phyloP scores from a whole-genome alignment of 2,329 filamentous ascomycete species.

The Aspergillus uvarum region DNA sequence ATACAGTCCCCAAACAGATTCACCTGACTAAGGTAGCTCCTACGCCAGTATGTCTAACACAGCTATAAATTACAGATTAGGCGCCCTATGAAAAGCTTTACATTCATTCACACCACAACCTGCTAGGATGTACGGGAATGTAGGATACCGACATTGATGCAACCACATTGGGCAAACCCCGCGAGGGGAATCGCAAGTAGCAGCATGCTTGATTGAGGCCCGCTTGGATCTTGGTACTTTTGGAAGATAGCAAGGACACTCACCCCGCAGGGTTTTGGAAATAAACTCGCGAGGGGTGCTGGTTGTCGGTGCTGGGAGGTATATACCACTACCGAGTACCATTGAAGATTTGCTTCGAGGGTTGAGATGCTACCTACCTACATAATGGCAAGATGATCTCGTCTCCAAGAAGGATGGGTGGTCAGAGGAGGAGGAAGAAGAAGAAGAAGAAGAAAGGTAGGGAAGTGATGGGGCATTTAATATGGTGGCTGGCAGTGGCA shows the following conservation, averaged over 20 bases:
- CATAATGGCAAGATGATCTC: not conserved
- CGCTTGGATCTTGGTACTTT: conserved; percentile 17
- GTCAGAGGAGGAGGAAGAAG: not conserved
- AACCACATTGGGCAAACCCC: not conserved
- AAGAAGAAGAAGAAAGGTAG: too few relatives aligned
- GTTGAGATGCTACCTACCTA: not conserved
- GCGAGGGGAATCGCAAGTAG: not conserved
- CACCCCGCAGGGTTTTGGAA: conserved; percentile 4
- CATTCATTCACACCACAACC: too few relatives aligned
- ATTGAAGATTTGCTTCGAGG: not conserved
- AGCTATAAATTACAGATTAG: too few relatives aligned
- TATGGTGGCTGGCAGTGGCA: not conserved
- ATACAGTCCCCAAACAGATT: too few relatives aligned
- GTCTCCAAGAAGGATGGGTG: not conserved
- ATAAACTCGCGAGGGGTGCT: not conserved
- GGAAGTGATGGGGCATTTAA: not conserved
- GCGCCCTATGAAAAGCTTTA: too few relatives aligned
- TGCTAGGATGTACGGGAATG: not conserved
- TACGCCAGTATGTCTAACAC: too few relatives aligned
- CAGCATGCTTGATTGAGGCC: conserved; percentile 12
- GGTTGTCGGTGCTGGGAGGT: conserved; percentile 18
- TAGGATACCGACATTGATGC: not conserved
- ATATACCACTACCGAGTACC: conserved; percentile 13
- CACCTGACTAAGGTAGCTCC: too few relatives aligned
- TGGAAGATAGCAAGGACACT: conserved; percentile 21